Conservation (phyloP, 2,329 filamentous ascomycete species). For the Aureobasidium sp. region DNA sequence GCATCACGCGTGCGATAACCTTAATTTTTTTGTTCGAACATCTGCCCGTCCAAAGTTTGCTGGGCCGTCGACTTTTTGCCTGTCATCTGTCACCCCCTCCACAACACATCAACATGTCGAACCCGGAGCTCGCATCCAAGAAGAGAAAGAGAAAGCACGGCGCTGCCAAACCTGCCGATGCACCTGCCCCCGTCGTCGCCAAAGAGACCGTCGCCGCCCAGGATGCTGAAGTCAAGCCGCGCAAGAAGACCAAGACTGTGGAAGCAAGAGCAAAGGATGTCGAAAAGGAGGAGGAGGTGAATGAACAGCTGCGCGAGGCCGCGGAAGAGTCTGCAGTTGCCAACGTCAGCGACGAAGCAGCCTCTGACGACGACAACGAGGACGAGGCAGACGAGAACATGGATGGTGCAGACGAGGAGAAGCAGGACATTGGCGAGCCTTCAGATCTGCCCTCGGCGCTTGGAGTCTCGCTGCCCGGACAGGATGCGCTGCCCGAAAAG, state of each 20-base stretch:
- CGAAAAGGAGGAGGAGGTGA: conserved; percentile 27
- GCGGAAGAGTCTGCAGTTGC: conserved; percentile 18
- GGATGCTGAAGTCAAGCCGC: conserved; percentile 27
- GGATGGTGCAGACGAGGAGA: conserved; percentile 24
- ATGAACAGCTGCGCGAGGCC: conserved; percentile 27
- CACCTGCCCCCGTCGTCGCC: conserved; percentile 22
- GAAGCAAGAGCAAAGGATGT: conserved; percentile 23
- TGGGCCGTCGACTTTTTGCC: background rate
- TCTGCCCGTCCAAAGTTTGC: background rate
- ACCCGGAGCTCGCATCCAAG: conserved; percentile 33
- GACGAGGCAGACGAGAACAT: conserved; percentile 29
- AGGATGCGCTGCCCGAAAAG: conserved; percentile 55
- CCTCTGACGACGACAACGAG: conserved; percentile 29
- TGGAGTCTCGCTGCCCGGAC: conserved; percentile 50
- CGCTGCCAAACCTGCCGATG: conserved; percentile 25
- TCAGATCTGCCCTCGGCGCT: conserved; percentile 47
- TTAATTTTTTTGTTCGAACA: conserved; percentile 8
- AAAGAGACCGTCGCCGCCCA: background rate
- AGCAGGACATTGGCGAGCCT: conserved; percentile 27
- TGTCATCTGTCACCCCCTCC: background rate
- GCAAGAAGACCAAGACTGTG: conserved; percentile 33
- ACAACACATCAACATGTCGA: conserved; percentile 27
- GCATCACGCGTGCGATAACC: conserved; percentile 2
- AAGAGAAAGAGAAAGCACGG: conserved; percentile 44
- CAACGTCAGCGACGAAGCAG: conserved; percentile 29